phyloP scores from a whole-genome alignment of 495 filamentous ascomycete species.

The Penicillium pancosmium region DNA sequence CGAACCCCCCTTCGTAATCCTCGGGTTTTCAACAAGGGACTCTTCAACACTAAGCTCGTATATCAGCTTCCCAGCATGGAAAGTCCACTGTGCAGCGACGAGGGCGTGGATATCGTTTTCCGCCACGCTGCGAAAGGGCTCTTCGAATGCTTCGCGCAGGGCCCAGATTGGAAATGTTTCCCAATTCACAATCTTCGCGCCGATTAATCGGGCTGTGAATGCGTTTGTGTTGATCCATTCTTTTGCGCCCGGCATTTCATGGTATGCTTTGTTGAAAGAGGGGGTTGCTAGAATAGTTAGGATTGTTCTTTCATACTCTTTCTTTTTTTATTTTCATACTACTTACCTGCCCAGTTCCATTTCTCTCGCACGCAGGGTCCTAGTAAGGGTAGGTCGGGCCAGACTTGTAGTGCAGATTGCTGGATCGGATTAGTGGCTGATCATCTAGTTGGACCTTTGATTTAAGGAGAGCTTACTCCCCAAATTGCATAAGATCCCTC shows the following conservation, averaged over 20 bases:
- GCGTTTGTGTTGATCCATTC: slow-evolving; percentile 16
- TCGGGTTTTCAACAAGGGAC: slow-evolving; percentile 8
- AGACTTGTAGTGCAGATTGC: slow-evolving; percentile 1
- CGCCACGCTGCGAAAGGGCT: not conserved
- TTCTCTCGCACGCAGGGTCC: not conserved
- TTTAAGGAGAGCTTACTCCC: not conserved
- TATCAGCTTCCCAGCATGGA: slow-evolving; percentile 6
- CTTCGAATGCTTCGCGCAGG: slow-evolving; percentile 10
- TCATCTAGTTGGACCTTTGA: not conserved
- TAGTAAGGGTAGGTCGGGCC: not conserved
- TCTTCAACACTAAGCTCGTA: slow-evolving; percentile 6
- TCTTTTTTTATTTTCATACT: not conserved
- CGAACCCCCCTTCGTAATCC: slow-evolving; percentile 9
- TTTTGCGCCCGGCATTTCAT: not conserved
- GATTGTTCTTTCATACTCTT: not conserved
- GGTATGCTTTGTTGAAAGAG: not conserved
- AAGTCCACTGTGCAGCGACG: slow-evolving; percentile 7
- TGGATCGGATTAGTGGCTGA: not conserved
- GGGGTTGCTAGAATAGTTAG: not conserved
- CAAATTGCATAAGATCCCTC: not conserved
- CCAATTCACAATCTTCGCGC: slow-evolving; percentile 5
- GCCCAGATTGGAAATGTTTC: slow-evolving; percentile 10
- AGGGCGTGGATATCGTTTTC: slow-evolving; percentile 3
- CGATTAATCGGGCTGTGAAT: slow-evolving; percentile 5
- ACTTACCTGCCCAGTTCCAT: not conserved